Base-by-base conservation (phyloP, 768 basidiomycete species). In the Mycena leptocephala region DNA sequence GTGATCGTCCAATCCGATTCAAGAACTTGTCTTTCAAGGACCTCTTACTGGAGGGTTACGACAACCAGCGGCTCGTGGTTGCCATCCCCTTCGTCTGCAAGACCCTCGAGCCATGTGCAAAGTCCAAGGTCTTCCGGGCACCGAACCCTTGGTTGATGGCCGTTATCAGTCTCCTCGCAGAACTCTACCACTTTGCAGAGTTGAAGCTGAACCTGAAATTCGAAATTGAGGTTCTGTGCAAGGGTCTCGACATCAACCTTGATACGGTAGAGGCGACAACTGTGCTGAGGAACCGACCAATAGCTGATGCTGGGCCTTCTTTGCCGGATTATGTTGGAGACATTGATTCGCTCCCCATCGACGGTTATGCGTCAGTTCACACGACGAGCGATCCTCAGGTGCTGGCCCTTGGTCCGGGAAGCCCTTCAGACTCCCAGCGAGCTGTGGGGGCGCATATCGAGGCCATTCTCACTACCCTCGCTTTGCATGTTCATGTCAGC, bases 71-170 rank as follows among this genome's bases (percentile, higher is more conserved):
- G 48, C 89, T 99, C 41, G 92, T 97, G 59, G 96, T 99, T 26
- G 97, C 97, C 13, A 98, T 99, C 72, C 97, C 98, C 0, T 99
- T 99, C 83, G 96, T 99, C 43, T 99, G 98, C 92, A 98, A 98
- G 85, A 95, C 97, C 2, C 91, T 99, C 58, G 96, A 97, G 82
- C 95, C 95, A 58, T 97, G 96, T 76, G 90, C 93, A 61, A 93
- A 94, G 81, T 99, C 98, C 37, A 94, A 89, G 78, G 95, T 99
- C 32, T 99, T 99, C 92, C 94, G 91, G 81, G 95, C 97, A 24
- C 98, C 98, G 30, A 99, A 99, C 83, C 98, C 98, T 2, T 99
- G 98, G 98, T 86, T 99, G 63, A 97, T 99, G 95, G 97, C 95
- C 0, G 95, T 99, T 77, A 89, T 99, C 80, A 93, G 95, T 78